Conservation (phyloP, 129 eudicot genomes). For the Flaveria sonorensis region DNA sequence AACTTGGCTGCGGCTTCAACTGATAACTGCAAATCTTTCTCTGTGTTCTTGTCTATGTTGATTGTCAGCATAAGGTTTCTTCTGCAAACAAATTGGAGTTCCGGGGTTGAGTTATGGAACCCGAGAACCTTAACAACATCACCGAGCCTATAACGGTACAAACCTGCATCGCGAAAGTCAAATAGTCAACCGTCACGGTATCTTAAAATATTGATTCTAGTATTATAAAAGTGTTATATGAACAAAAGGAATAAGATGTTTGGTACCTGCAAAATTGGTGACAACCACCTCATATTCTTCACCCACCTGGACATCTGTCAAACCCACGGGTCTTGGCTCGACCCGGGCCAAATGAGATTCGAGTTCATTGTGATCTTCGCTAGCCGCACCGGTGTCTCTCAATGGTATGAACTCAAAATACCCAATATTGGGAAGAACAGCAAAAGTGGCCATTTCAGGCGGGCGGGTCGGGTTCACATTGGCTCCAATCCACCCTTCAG, state of each 20-base stretch:
- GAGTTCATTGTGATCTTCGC: constrained; percentile 23
- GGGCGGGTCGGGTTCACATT: constrained; percentile 76
- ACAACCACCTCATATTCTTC: constrained; percentile 86
- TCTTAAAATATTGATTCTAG: background rate
- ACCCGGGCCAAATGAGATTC: constrained; percentile 12
- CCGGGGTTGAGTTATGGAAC: constrained; percentile 86
- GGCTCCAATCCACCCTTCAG: constrained; percentile 98
- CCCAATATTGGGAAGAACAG: constrained; percentile 87
- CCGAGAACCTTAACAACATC: constrained; percentile 84
- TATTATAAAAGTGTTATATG: constrained; percentile 3
- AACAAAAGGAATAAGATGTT: constrained; percentile 11
- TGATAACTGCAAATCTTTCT: constrained; percentile 67
- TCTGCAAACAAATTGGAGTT: constrained; percentile 83
- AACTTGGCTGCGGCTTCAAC: constrained; percentile 73
- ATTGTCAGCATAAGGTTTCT: constrained; percentile 68
- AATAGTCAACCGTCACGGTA: constrained; percentile 10
- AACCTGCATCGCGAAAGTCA: constrained; percentile 50
- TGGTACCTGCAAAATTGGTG: constrained; percentile 84
- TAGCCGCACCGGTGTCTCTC: constrained; percentile 38
- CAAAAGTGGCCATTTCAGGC: constrained; percentile 78
- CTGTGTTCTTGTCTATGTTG: constrained; percentile 90
- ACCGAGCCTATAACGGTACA: constrained; percentile 83
- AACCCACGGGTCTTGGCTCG: constrained; percentile 67
- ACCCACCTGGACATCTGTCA: constrained; percentile 81
- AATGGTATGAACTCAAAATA: constrained; percentile 89